Conservation (phyloP, 208 protist genomes). For the Trypanosoma mega region DNA sequence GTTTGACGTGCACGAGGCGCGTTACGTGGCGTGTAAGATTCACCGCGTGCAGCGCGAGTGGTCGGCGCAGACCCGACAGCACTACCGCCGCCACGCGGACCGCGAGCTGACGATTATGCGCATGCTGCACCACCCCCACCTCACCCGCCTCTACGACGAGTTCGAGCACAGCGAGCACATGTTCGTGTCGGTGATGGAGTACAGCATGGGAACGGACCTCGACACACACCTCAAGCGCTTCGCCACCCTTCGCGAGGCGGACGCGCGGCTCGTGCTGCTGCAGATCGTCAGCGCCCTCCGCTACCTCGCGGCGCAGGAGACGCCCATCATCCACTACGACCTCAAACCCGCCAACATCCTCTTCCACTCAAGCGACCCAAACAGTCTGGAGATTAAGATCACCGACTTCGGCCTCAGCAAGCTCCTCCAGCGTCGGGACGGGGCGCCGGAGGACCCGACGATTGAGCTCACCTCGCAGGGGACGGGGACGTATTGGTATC, state of each 20-base stretch:
- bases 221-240: conserved; percentile 90
- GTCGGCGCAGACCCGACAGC: conserved; percentile 77
- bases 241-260: conserved; percentile 75
- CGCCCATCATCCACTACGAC: conserved; percentile 93
- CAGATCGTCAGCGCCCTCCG: conserved; percentile 92
- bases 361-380: conserved; percentile 61
- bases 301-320: conserved; percentile 82
- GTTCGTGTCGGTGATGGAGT: conserved; percentile 96
- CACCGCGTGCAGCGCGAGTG: conserved; percentile 91
- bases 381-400: conserved; percentile 90
- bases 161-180: conserved; percentile 73
- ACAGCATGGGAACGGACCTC: conserved; percentile 89
- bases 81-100: conserved; percentile 92
- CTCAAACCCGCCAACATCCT: conserved; percentile 90
- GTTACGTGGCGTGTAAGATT: conserved; percentile 96
- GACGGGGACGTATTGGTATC: conserved; percentile 96
- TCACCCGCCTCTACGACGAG: conserved; percentile 86
- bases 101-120: conserved; percentile 94
- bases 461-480: conserved; percentile 96
- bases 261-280: conserved; percentile 85
- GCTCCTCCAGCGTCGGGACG: conserved; percentile 77
- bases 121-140: conserved; percentile 76
- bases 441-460: conserved; percentile 57
- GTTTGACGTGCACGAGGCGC: conserved; percentile 82
- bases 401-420: conserved; percentile 98